A percentile compares a stretch with the other conserved stretches of the same genome.
Evolutionary conservation across 192 early-diverging fungal genomes (phyloP).

Genomic region (Gamsiella multidivaricata): DNA sequence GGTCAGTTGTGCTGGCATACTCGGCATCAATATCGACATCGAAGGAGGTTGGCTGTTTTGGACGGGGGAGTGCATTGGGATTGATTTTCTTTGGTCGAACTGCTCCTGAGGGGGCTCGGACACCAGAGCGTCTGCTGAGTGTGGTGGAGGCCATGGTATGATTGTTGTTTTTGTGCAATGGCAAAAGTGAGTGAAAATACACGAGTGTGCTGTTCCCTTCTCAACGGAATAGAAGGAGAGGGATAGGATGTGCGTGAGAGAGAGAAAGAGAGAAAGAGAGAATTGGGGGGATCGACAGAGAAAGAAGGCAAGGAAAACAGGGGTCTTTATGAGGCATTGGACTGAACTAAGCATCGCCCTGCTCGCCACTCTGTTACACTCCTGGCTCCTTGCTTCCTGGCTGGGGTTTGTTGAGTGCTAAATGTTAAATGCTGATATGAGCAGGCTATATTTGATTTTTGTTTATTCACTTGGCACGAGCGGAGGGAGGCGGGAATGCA

Average conservation of each 20-base stretch:
- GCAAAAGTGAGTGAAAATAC: too few species aligned
- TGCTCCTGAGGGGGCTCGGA: constrained; percentile 4
- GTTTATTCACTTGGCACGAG: too few species aligned
- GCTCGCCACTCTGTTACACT: background rate
- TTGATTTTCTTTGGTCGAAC: background rate
- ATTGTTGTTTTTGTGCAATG: background rate
- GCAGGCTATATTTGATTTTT: too few species aligned
- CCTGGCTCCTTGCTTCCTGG: too few species aligned
- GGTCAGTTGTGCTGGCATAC: constrained; percentile 4
- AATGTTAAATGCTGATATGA: too few species aligned
- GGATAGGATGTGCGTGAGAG: background rate
- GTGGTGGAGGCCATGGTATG: constrained; percentile 5
- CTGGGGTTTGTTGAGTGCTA: too few species aligned
- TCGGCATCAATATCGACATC: constrained; percentile 8
- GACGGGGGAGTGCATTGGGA: constrained; percentile 5
- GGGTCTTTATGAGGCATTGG: background rate
- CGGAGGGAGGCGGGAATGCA: too few species aligned
- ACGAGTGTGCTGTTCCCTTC: too few species aligned
- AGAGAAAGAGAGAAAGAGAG: constrained; percentile 3
- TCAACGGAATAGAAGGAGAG: background rate
- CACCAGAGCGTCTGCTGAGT: constrained; percentile 20
- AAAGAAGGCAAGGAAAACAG: background rate
- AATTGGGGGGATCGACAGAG: background rate
- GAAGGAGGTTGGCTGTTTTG: background rate
- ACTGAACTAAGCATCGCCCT: too few species aligned